Evolutionary conservation across 2,329 filamentous ascomycete species (phyloP), one percentile per base, ranked within the genome.

Genomic region (Rhynchosporium secalis): DNA sequence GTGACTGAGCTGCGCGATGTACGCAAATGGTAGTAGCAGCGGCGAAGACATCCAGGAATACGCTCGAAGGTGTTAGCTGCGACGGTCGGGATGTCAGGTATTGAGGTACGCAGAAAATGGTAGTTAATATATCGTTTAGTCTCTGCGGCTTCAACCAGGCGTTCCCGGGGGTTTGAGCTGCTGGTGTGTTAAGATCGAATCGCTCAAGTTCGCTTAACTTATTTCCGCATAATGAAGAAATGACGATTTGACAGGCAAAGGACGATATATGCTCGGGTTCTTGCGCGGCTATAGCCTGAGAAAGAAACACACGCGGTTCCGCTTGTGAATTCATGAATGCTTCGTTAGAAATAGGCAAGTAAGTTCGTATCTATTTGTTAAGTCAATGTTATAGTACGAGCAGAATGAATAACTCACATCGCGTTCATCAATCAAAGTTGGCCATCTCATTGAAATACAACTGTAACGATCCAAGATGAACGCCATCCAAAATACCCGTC

Each of bases 401-500:
- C n/a, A 40, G 26, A 20, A 46, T n/a, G 31, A 7, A 20, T 2
- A 10, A 36, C 60, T 15, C 49, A 97, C 90, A 79, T 97, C 93
- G 73, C 83, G 84, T 76, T 97, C 93, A 67, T 97, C 92, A 58
- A 96, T 84, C 0, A 84, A 86, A 88, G 96, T 92, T 1, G 94
- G 93, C 92, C 93, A 97, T 5, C 93, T 93, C 1, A 93, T 97
- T 28, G 93, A 93, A 58, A 96, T 94, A 71, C 91, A 96, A 8
- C 91, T 90, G 75, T 96, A 97, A 57, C 94, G 85, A 72, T 97
- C 93, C 63, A 91, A 79, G 68, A 88, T 91, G 72, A 96, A 97
- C 1, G 89, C 85, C 85, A 93, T 87, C 93, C 93, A 97, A 68
- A 96, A 97, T 0, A 91, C 94, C 65, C 93, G 83, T 61, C 93